phyloP scores from a whole-genome alignment of 805 yeast genomes.

The Spathaspora boniae region DNA sequence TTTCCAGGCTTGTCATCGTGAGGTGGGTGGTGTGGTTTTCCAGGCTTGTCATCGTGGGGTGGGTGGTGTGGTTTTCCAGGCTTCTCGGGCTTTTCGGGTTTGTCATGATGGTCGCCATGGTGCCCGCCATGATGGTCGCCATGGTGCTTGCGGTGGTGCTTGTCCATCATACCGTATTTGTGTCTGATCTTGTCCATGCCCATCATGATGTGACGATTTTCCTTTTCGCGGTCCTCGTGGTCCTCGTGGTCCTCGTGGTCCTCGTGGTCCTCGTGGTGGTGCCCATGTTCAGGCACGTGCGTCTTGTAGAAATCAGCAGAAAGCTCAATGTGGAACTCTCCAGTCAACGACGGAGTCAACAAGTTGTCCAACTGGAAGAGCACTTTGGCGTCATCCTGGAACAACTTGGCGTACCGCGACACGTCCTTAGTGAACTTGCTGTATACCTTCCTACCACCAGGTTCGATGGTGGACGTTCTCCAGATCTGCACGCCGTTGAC shows the following conservation, averaged over 20 bases:
- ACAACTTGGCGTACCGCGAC: conserved; percentile 50
- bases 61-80: neutral
- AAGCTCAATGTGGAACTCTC: conserved; percentile 54
- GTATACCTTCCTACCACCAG: conserved; percentile 43
- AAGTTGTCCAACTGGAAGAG: conserved; percentile 66
- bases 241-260: conserved; percentile 1
- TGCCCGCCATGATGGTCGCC: neutral
- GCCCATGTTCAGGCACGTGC: conserved; percentile 1
- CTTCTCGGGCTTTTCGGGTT: neutral
- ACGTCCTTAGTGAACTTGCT: conserved; percentile 62
- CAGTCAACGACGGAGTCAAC: conserved; percentile 51
- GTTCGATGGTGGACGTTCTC: conserved; percentile 78
- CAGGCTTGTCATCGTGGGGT: neutral
- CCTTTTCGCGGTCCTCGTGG: neutral
- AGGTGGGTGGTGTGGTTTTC: conserved; percentile 1
- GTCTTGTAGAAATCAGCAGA: conserved; percentile 48
- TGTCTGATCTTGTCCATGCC: conserved; percentile 1
- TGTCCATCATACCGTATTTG: neutral
- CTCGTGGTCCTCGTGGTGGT: conserved; percentile 4
- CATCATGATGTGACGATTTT: neutral
- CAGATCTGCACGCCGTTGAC: conserved; percentile 65
- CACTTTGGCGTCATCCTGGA: conserved; percentile 39
- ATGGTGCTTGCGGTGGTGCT: neutral
- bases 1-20: conserved; percentile 1
- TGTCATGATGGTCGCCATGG: neutral